phyloP scores from a whole-genome alignment of 805 yeast genomes.

The Ogataea corticis region DNA sequence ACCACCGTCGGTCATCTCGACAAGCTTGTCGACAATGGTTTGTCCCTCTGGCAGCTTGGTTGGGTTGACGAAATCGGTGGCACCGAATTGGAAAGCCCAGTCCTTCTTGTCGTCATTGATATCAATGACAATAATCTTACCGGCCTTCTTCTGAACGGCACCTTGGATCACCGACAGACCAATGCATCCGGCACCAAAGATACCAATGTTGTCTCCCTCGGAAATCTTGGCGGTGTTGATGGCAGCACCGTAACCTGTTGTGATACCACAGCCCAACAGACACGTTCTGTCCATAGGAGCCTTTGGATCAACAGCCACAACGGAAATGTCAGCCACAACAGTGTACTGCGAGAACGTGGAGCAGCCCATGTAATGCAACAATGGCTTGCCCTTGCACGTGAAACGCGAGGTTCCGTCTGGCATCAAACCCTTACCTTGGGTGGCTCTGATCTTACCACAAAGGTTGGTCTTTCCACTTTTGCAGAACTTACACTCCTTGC shows the following conservation, averaged over 20 bases:
- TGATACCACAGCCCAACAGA: conserved; percentile 96
- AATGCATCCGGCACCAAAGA: conserved; percentile 97
- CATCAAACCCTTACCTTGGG: conserved; percentile 98
- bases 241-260: conserved; percentile 98
- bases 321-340: conserved; percentile 95
- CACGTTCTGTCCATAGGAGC: conserved; percentile 88
- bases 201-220: conserved; percentile 90
- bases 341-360: conserved; percentile 97
- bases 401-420: conserved; percentile 97
- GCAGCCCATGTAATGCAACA: conserved; percentile 96
- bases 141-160: conserved; percentile 80
- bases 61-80: conserved; percentile 93
- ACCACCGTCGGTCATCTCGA: conserved; percentile 96
- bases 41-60: conserved; percentile 68
- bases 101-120: conserved; percentile 79
- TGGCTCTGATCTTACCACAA: conserved; percentile 93
- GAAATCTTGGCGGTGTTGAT: conserved; percentile 88
- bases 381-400: conserved; percentile 77
- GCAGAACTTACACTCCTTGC: conserved; percentile 94
- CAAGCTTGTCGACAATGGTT: conserved; percentile 75
- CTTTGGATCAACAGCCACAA: conserved; percentile 83
- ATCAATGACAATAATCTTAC: conserved; percentile 81
- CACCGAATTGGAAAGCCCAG: conserved; percentile 90
- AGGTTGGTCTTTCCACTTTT: conserved; percentile 92
- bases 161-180: conserved; percentile 97